Conservation (phyloP, 1,284 basidiomycete species). For the Calocybe gambosa region DNA sequence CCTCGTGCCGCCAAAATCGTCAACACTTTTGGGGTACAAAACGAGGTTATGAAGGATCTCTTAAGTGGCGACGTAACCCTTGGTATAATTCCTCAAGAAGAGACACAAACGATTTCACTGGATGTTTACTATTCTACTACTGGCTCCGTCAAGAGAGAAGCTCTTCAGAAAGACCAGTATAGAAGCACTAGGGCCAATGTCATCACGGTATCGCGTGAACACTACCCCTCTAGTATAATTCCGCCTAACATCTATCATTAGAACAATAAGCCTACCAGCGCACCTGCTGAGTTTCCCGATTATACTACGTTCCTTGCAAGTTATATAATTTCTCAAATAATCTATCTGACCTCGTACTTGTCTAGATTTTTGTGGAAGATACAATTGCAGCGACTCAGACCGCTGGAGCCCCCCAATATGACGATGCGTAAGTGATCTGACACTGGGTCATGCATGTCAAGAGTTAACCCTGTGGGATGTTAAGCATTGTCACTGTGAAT, state of each 20-base stretch:
- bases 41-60: constrained; percentile 11
- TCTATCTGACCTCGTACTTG: background rate
- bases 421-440: constrained; percentile 7
- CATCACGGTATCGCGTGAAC: constrained; percentile 4
- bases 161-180: constrained; percentile 7
- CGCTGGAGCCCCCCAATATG: constrained; percentile 5
- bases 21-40: constrained; percentile 3
- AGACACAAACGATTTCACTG: constrained; percentile 1
- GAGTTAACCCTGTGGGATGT: background rate
- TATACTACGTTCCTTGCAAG: constrained; percentile 9
- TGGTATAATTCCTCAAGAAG: constrained; percentile 8
- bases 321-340: background rate
- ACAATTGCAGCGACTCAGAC: background rate
- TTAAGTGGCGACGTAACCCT: background rate
- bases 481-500: constrained; percentile 8
- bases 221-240: background rate
- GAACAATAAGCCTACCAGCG: constrained; percentile 7
- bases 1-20: background rate
- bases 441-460: background rate
- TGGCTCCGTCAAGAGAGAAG: background rate
- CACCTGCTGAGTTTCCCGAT: constrained; percentile 7
- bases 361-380: constrained; percentile 12
- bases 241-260: background rate
- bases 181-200: constrained; percentile 7
- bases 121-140: constrained; percentile 8